Evolutionary conservation across 306 rosid species (phyloP).

Genomic region (Geum urbanum): DNA sequence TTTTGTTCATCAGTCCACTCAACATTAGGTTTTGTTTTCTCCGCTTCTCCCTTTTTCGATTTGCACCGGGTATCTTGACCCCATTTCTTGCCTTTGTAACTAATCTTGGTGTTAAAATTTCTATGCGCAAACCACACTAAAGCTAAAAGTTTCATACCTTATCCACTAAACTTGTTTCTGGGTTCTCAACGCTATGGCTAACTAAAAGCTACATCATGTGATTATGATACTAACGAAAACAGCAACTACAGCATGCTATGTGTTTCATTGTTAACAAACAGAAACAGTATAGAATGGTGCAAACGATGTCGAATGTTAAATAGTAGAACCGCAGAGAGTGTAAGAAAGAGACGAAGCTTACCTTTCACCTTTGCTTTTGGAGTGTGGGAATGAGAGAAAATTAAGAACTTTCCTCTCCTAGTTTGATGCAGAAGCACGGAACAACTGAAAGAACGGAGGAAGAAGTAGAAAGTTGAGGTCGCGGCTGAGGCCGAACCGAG

Average conservation of each 20-base stretch:
- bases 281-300: neutral
- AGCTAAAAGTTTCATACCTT: slow-evolving; percentile 16
- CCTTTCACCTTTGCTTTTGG: slow-evolving; percentile 1
- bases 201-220: neutral
- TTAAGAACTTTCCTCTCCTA: neutral
- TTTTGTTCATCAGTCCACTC: slow-evolving; percentile 49
- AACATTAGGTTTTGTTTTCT: slow-evolving; percentile 6
- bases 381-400: neutral
- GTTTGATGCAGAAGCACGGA: neutral
- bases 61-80: neutral
- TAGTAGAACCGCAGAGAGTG: neutral
- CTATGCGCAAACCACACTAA: slow-evolving; percentile 18
- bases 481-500: neutral
- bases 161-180: slow-evolving; percentile 8
- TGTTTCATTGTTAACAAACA: neutral
- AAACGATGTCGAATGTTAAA: neutral
- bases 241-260: neutral
- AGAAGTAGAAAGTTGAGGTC: neutral
- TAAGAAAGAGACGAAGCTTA: slow-evolving; percentile 1
- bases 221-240: neutral
- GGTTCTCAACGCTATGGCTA: neutral
- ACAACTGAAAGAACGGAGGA: neutral
- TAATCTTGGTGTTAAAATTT: slow-evolving; percentile 27
- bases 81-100: slow-evolving; percentile 6
- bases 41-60: slow-evolving; percentile 8